Base-by-base conservation (phyloP, 2,329 filamentous ascomycete genomes). In the Xylariaceae sp. region DNA sequence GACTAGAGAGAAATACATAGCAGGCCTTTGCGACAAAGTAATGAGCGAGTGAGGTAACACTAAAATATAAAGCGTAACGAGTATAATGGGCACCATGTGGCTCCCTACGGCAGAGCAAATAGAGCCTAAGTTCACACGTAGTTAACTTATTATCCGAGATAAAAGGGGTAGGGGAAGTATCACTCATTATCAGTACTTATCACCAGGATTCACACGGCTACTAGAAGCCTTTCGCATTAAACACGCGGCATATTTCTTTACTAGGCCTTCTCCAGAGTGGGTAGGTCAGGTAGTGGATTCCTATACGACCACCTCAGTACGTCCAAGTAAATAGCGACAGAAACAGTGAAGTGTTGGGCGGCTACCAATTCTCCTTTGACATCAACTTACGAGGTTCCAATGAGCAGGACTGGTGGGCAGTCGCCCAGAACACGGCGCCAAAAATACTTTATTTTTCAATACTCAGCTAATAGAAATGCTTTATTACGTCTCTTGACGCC, bases 161-260 rank as follows among this genome's bases (percentile, higher is more conserved):
- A 0, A 73, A 81, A 44, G 86, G 86, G 1, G 76, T 86, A 12
- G 80, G 80, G 52, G 82, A 85, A 54, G 86, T 88, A 46, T 76
- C 81, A 1, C 79, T 82, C 0, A 75, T 88, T 18, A 74, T 88
- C 1, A 88, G 85, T 58, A n/a, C n/a, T n/a, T n/a, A 82, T 87
- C 59, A 83, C 80, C 2, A 72, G 81, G 6, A 61, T 83, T 0
- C 73, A 79, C 47, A 79, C 77, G 12, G 74, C 77, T 7, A 71
- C 77, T 7, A 71, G 70, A 0, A 74, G 75, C 1, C 70, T 75
- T 0, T 76, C 72, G 0, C 72, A 73, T 54, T 75, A 76, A 68
- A 72, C 74, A 2, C 74, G 81, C 19, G 80, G 78, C 2, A 68
- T 84, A 2, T 71, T 75, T 0, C 73, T 82, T 18, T 74, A 74